Base-by-base conservation (phyloP, 1,284 basidiomycete species). In the Cutaneotrichosporon cyanovorans region DNA sequence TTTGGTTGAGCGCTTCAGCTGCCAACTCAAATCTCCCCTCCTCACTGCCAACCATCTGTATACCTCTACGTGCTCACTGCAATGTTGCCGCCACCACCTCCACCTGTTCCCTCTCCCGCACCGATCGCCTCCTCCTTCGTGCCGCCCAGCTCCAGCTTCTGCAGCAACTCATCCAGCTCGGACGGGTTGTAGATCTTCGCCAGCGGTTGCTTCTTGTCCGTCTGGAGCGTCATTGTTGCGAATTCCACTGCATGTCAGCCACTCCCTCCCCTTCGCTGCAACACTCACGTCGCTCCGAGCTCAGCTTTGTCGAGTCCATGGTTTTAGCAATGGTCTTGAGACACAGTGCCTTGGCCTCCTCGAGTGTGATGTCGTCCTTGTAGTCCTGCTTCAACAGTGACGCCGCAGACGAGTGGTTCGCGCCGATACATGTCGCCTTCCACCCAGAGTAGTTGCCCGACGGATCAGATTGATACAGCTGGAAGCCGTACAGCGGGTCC, bases 401-500 rank as follows among this genome's bases (percentile, higher is more conserved):
- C 3, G 67, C 55, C n/a, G 67, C 67, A 14, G 61, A 63, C 31
- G 91, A 88, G 69, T 88, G 96, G 76, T 97, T 97, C 34, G 88
- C 87, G 25, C 93, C 93, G 59, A 97, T 90, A 69, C 90, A 96
- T 5, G 92, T 96, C 38, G 93, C 93, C 73, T 97, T 97, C 95
- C 93, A 98, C 12, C 95, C 93, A 0, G 86, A 89, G 73, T 97
- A 98, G 75, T 98, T 98, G 12, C 93, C 93, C 38, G 90, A 95
- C 2, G 95, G 93, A 71, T 98, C 93, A 14, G 90, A 93, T 71
- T 96, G 91, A 77, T 98, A 98, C 22, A 98, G 80, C 71, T 98
- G 93, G 80, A 98, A 97, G 48, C 84, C 76, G 72, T 97, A 90
- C 66, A 96, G 87, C 41, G 89, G 83, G 74, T 98, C 95, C 69